A percentile compares a stretch with the other conserved stretches of the same genome.
Evolutionary conservation across 805 yeast species (phyloP).

Genomic region (Zygosaccharomyces lentus): DNA sequence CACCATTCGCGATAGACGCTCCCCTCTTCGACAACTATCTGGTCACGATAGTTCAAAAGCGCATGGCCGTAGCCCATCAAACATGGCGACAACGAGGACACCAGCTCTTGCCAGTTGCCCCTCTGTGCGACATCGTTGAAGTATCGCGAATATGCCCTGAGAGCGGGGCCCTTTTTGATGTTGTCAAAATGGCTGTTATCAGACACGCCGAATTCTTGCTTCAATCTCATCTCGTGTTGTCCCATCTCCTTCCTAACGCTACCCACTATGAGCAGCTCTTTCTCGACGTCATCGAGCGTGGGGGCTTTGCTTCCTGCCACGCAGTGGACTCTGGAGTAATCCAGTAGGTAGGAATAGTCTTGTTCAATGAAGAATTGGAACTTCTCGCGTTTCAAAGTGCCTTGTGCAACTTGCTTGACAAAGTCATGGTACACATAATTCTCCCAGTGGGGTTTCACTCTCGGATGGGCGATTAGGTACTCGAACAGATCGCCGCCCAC

Average conservation of each 20-base stretch:
- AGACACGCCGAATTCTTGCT: slow-evolving; percentile 31
- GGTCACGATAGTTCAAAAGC: slow-evolving; percentile 35
- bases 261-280: slow-evolving; percentile 47
- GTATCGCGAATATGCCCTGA: slow-evolving; percentile 58
- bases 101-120: slow-evolving; percentile 60
- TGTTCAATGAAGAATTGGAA: slow-evolving; percentile 52
- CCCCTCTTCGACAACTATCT: slow-evolving; percentile 28
- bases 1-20: slow-evolving; percentile 48
- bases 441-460: slow-evolving; percentile 52
- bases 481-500: slow-evolving; percentile 38
- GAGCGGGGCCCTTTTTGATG: slow-evolving; percentile 51
- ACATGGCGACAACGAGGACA: slow-evolving; percentile 71
- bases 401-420: slow-evolving; percentile 49
- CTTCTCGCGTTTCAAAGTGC: slow-evolving; percentile 44
- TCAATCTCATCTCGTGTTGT: slow-evolving; percentile 51
- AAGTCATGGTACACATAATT: slow-evolving; percentile 59
- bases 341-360: slow-evolving; percentile 66
- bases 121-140: slow-evolving; percentile 49
- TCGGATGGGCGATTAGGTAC: slow-evolving; percentile 53
- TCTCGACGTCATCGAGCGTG: slow-evolving; percentile 44
- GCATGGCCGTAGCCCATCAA: slow-evolving; percentile 68
- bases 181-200: slow-evolving; percentile 45
- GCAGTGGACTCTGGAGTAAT: slow-evolving; percentile 63
- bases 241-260: slow-evolving; percentile 53
- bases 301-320: slow-evolving; percentile 62